Evolutionary conservation across 1,284 basidiomycete species (phyloP).

Genomic region (Neonothopanus nambi): DNA sequence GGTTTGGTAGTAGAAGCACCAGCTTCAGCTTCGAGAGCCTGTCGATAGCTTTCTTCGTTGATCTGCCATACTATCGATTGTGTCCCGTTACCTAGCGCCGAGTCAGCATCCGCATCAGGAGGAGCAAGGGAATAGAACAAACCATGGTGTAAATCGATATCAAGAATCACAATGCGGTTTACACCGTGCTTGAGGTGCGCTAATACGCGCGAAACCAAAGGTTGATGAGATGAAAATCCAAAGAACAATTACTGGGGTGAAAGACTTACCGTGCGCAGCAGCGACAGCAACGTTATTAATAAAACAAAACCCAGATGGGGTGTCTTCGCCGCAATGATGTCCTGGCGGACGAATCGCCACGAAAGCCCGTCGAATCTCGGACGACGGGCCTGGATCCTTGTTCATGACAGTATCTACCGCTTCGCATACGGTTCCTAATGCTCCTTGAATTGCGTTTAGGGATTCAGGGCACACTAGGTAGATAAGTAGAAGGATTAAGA

Average conservation of each 20-base stretch:
- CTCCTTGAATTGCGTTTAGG: constrained; percentile 73
- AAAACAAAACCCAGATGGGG: constrained; percentile 91
- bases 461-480: constrained; percentile 67
- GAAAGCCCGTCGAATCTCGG: constrained; percentile 69
- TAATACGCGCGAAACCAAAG: constrained; percentile 33
- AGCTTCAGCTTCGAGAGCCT: constrained; percentile 56
- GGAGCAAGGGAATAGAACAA: constrained; percentile 18
- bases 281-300: constrained; percentile 92
- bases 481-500: not conserved
- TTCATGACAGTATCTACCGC: constrained; percentile 74
- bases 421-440: constrained; percentile 80
- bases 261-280: constrained; percentile 77
- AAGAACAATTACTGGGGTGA: not conserved
- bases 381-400: constrained; percentile 8
- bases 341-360: constrained; percentile 87
- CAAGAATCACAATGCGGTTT: constrained; percentile 83
- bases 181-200: constrained; percentile 82
- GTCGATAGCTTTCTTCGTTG: constrained; percentile 82
- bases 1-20: constrained; percentile 37
- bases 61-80: constrained; percentile 91
- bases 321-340: constrained; percentile 88
- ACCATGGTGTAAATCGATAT: constrained; percentile 94
- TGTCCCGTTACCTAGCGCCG: constrained; percentile 80
- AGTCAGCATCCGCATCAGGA: not conserved
- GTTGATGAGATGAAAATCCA: no score